Percentiles rank a stretch among this genome's conserved stretches.
phyloP scores from a whole-genome alignment of 192 early-diverging fungal species.

The Coemansia sp. region DNA sequence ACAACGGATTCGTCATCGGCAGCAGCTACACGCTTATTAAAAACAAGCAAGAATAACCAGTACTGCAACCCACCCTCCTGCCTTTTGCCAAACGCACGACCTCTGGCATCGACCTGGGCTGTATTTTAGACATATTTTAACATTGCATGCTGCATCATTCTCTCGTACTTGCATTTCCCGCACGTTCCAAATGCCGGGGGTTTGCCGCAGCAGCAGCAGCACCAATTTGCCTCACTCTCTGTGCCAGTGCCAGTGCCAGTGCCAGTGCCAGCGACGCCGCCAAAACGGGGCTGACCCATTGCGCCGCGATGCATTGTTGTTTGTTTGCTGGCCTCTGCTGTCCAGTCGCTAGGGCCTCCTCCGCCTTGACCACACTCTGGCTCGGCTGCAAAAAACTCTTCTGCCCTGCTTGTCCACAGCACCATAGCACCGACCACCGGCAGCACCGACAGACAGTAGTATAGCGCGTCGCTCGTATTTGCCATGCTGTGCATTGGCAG shows the following conservation, averaged over 20 bases:
- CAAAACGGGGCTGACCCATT: background rate
- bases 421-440: slow-evolving; percentile 25
- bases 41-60: background rate
- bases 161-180: slow-evolving; percentile 29
- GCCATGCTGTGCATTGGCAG: slow-evolving; percentile 34
- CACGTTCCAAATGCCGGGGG: slow-evolving; percentile 8
- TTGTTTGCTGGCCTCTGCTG: background rate
- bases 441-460: slow-evolving; percentile 47
- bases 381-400: slow-evolving; percentile 12
- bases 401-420: slow-evolving; percentile 28
- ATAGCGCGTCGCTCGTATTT: slow-evolving; percentile 49
- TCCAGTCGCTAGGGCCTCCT: background rate
- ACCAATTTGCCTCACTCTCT: background rate
- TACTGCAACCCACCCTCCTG: background rate
- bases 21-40: slow-evolving; percentile 18
- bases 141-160: slow-evolving; percentile 34
- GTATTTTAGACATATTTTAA: slow-evolving; percentile 17
- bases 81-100: background rate
- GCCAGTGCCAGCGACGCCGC: background rate
- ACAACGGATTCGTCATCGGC: slow-evolving; percentile 30
- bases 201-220: background rate
- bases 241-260: background rate
- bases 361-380: background rate
- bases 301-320: background rate
- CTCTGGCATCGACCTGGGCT: background rate